These are phyloP conservation scores for Candida sp. DNA, from an alignment of 1,139 yeast species.

Conservation along the genomic window DNA sequence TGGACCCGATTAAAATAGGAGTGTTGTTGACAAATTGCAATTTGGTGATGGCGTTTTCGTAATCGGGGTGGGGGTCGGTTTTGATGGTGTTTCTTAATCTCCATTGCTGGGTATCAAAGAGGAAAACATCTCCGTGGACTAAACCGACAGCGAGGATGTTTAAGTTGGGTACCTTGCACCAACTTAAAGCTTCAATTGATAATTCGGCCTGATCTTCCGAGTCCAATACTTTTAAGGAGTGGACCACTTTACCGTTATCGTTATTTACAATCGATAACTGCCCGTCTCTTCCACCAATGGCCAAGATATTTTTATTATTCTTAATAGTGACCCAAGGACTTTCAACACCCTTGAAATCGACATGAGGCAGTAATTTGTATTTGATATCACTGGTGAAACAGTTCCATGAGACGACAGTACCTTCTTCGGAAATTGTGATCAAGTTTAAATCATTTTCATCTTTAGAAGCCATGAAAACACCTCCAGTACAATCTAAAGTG, in stretches of 20 bases:
- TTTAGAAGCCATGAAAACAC: conserved; percentile 65
- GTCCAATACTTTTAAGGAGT: conserved; percentile 61
- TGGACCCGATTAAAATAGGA: conserved; percentile 64
- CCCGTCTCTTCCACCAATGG: conserved; percentile 87
- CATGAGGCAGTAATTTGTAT: conserved; percentile 61
- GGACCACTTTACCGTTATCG: conserved; percentile 69
- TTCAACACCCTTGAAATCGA: conserved; percentile 63
- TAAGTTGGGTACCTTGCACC: conserved; percentile 66
- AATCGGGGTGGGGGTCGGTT: conserved; percentile 18
- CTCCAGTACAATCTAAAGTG: conserved; percentile 74
- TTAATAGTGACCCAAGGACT: conserved; percentile 87
- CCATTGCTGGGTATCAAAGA: conserved; percentile 87
- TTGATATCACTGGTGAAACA: conserved; percentile 71
- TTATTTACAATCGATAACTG: conserved; percentile 71
- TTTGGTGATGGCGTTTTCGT: conserved; percentile 80
- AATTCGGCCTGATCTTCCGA: conserved; percentile 68
- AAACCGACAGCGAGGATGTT: conserved; percentile 75
- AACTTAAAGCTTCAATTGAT: conserved; percentile 81
- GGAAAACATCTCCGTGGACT: conserved; percentile 79
- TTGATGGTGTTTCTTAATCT: conserved; percentile 69
- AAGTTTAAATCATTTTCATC: conserved; percentile 60
- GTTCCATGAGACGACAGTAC: conserved; percentile 86
- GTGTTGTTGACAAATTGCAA: conserved; percentile 58
- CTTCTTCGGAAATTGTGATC: conserved; percentile 85
- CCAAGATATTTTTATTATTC: conserved; percentile 46